A percentile compares a stretch with the other conserved stretches of the same genome.
These are phyloP conservation scores for Schizothecium vesticola DNA, from an alignment of 495 filamentous ascomycete genomes.

Conservation along the genomic window DNA sequence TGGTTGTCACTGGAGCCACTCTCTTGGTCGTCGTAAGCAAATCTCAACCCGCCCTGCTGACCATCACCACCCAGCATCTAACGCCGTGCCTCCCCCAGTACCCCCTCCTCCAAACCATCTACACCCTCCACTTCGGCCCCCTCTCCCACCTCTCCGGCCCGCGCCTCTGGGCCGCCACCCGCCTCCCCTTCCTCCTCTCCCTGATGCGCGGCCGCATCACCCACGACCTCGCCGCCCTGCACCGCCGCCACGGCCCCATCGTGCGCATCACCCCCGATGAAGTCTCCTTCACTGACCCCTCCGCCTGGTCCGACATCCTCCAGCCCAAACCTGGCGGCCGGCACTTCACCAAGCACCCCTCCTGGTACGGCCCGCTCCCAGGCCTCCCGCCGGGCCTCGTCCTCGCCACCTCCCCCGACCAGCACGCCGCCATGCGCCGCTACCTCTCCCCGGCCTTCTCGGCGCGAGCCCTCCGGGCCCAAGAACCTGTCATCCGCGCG, in stretches of 20 bases:
- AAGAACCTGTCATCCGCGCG: constrained; percentile 33
- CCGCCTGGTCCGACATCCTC: constrained; percentile 56
- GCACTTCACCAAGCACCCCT: constrained; percentile 35
- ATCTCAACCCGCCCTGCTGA: no score
- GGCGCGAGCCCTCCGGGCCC: constrained; percentile 33
- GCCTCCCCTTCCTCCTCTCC: constrained; percentile 28
- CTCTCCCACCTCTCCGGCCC: constrained; percentile 51
- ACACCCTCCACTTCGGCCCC: constrained; percentile 52
- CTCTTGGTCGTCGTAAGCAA: no score
- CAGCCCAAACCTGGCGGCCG: constrained; percentile 7
- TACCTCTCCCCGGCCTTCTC: constrained; percentile 48
- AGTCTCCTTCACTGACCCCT: constrained; percentile 48
- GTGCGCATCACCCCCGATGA: constrained; percentile 53
- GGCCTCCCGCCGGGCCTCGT: constrained; percentile 14
- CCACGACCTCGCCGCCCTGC: constrained; percentile 24
- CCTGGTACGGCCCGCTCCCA: constrained; percentile 11
- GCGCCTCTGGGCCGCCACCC: constrained; percentile 33
- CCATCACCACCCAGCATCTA: no score
- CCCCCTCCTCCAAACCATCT: constrained; percentile 20
- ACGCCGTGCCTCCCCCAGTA: no score
- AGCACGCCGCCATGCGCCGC: constrained; percentile 40
- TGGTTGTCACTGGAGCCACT: no score
- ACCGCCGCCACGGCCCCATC: constrained; percentile 47
- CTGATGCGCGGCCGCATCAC: constrained; percentile 11
- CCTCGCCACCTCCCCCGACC: constrained; percentile 22